Base-by-base conservation (phyloP, 768 basidiomycete species). In the Hypholoma fasciculare region DNA sequence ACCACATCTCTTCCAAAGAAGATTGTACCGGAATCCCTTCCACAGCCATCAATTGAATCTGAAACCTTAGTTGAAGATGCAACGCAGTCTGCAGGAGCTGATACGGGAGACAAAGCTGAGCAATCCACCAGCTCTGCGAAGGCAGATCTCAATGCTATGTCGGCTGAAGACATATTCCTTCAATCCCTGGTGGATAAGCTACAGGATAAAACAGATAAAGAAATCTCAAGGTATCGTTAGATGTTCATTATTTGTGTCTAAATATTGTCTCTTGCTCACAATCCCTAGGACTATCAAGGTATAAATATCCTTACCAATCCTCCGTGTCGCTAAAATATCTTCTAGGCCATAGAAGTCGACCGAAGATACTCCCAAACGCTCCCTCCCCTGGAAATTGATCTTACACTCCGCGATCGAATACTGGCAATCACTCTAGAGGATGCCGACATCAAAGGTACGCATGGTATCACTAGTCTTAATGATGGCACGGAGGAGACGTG, bases 141-240 rank as follows among this genome's bases (percentile, higher is more conserved):
- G 38, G 12, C 11, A n/a, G 38, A 39, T n/a, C 69, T 71, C 47
- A 71, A 72, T 57, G 65, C 69, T 16, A 74, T 75, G 51, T 78
- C 75, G 52, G 74, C 70, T 11, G 82, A 82, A 66, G 83, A 88
- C 52, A 78, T 76, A 57, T 76, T 79, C 30, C 75, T 94, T 51
- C 94, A 95, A 73, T 74, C 71, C 47, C 66, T 94, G 48, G 84
- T 96, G 1, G 94, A 96, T 61, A 88, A 84, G 65, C 76, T 89
- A 49, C 93, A 96, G 66, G 93, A 96, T 17, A 94, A 87, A 68
- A 90, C 84, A 5, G 92, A 96, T 70, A 94, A 87, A 69, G 96
- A 97, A 65, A 84, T 96, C 56, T 72, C 77, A 4, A 81, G 86
- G 96, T 89, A 64, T 27, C 17, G 23, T 23, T 23, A 23, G 23